phyloP scores from a whole-genome alignment of 352 stramenopile species.

The Lagenidium sp. region DNA sequence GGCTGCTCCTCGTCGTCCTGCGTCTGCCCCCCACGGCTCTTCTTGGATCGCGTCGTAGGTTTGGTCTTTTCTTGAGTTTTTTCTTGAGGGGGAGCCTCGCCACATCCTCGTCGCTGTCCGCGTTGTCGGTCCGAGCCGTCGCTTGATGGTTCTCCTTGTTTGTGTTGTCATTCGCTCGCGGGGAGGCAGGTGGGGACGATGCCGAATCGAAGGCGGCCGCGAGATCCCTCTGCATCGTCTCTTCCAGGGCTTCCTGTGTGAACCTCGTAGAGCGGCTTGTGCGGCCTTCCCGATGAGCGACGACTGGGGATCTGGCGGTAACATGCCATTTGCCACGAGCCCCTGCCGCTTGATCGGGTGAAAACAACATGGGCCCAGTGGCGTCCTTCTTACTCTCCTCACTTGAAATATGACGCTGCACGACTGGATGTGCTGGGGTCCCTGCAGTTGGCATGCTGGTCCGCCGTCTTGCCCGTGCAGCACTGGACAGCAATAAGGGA shows the following conservation, averaged over 20 bases:
- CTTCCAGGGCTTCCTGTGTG: slow-evolving; percentile 49
- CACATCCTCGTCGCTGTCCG: slow-evolving; percentile 17
- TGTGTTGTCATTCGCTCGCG: neutral
- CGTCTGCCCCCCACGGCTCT: slow-evolving; percentile 22
- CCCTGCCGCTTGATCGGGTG: slow-evolving; percentile 18
- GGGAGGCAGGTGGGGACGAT: slow-evolving; percentile 2
- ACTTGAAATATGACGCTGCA: slow-evolving; percentile 22
- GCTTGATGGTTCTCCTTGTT: slow-evolving; percentile 4
- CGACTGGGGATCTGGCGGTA: slow-evolving; percentile 40
- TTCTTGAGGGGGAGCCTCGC: slow-evolving; percentile 42
- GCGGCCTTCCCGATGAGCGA: slow-evolving; percentile 16
- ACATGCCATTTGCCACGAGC: slow-evolving; percentile 39
- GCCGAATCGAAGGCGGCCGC: slow-evolving; percentile 27
- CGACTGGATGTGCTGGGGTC: slow-evolving; percentile 25
- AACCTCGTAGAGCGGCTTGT: slow-evolving; percentile 13
- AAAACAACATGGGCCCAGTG: slow-evolving; percentile 38
- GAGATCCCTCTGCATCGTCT: slow-evolving; percentile 57
- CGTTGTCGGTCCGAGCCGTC: slow-evolving; percentile 7
- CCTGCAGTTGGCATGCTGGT: slow-evolving; percentile 37
- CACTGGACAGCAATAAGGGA: slow-evolving; percentile 9
- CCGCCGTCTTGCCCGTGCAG: slow-evolving; percentile 12
- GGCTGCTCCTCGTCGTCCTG: slow-evolving; percentile 7
- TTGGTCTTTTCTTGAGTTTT: slow-evolving; percentile 15
- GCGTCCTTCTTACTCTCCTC: slow-evolving; percentile 18
- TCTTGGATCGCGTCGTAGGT: slow-evolving; percentile 11